Base-by-base conservation (phyloP, 495 filamentous ascomycete genomes). In the Annulohypoxylon stygium region DNA sequence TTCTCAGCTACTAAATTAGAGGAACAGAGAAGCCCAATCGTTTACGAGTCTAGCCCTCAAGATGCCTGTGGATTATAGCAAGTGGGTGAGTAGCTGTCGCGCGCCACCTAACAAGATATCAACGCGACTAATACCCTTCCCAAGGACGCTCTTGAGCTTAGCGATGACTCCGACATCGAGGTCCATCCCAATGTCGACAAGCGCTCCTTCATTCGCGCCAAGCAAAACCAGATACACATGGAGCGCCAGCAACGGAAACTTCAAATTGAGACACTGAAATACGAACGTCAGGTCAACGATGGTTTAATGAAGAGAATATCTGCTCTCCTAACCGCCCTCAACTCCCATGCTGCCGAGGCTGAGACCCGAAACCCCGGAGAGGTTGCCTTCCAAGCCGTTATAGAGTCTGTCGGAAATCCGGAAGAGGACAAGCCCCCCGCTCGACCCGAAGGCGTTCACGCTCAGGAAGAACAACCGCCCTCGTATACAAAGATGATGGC, bases 181-280 rank as follows among this genome's bases (percentile, higher is more conserved):
- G 95, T 98, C 30, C 96, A 99, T 81, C 96, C 97, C 65, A 99
- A 99, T 83, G 96, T 99, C 81, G 96, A 99, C 83, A 99, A 99
- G 78, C 90, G 91, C 2, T 98, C 96, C 62, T 99, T 99, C 83
- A 99, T 99, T 80, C 93, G 96, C 61, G 96, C 96, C 64, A 99
- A 98, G 84, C 96, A 98, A 82, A 90, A 92, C 77, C 94, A 98
- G 80, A 99, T 99, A 78, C 96, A 99, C 78, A 88, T 92, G 77
- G 91, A 97, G 78, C 91, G 96, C 48, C 84, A 88, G 64, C 90
- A 94, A 74, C 92, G 96, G 61, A 92, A 90, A 74, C 88, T 92
- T 76, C 90, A 97, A 77, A 98, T 99, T 79, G 88, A 92, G 75
- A 97, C 94, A 2, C 84, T 95, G 71, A 95, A 94, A 83, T 98